Evolutionary conservation across 805 yeast species (phyloP).

Genomic region (Trichomonascus vanleenenianus): DNA sequence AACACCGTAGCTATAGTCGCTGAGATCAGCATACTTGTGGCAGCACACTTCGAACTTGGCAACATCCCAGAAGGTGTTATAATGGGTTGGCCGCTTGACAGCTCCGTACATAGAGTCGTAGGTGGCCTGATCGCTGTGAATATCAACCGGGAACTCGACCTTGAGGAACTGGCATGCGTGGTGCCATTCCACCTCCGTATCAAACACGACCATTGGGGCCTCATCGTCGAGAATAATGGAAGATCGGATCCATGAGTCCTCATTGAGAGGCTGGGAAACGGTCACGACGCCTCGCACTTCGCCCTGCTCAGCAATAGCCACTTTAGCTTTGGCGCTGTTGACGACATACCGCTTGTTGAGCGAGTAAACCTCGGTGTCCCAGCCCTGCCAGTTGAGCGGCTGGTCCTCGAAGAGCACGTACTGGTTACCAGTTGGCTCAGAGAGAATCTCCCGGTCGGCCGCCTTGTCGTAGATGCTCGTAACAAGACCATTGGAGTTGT

Average conservation of each 20-base stretch:
- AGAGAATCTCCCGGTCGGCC: slow-evolving; percentile 57
- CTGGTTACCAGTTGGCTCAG: slow-evolving; percentile 75
- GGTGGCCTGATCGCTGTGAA: slow-evolving; percentile 66
- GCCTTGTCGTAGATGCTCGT: slow-evolving; percentile 55
- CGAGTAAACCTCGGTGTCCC: slow-evolving; percentile 95
- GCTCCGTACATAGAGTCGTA: slow-evolving; percentile 93
- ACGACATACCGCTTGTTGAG: slow-evolving; percentile 58
- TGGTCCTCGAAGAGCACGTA: slow-evolving; percentile 87
- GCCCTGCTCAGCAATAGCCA: slow-evolving; percentile 39
- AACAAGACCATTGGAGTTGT: slow-evolving; percentile 49
- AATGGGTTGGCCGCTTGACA: slow-evolving; percentile 88
- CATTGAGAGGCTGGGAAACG: slow-evolving; percentile 53
- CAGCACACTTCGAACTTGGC: slow-evolving; percentile 95
- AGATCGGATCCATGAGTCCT: slow-evolving; percentile 51
- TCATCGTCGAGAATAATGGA: slow-evolving; percentile 59
- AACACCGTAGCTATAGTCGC: slow-evolving; percentile 81
- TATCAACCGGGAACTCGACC: slow-evolving; percentile 87
- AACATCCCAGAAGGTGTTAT: slow-evolving; percentile 89
- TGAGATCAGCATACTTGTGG: slow-evolving; percentile 86
- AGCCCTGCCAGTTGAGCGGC: slow-evolving; percentile 86
- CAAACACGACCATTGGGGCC: slow-evolving; percentile 34
- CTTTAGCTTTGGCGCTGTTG: slow-evolving; percentile 35
- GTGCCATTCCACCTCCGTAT: slow-evolving; percentile 70
- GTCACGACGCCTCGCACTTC: slow-evolving; percentile 56
- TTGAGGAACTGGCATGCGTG: slow-evolving; percentile 82